These are phyloP conservation scores for Yarrowia bubula DNA, from an alignment of 805 yeast species.

Conservation along the genomic window DNA sequence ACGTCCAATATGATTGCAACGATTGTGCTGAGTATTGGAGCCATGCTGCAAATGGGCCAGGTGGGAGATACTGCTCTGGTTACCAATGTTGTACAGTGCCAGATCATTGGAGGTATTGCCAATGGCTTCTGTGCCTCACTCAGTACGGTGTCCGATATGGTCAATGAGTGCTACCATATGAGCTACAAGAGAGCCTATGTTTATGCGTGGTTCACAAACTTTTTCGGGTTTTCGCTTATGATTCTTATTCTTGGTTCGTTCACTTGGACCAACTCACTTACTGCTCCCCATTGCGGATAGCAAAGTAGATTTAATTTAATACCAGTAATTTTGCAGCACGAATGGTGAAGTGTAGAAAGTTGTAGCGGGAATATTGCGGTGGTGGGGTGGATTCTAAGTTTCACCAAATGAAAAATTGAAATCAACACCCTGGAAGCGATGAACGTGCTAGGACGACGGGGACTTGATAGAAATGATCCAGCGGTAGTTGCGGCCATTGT, in stretches of 20 bases:
- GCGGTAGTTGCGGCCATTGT: too few species aligned
- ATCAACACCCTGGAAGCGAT: too few species aligned
- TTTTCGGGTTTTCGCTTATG: not conserved
- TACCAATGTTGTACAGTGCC: conserved; percentile 5
- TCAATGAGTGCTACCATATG: not conserved
- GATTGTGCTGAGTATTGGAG: not conserved
- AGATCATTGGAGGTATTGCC: conserved; percentile 11
- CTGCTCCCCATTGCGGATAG: not conserved
- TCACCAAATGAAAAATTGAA: too few species aligned
- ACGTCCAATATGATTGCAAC: not conserved
- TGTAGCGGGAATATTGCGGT: too few species aligned
- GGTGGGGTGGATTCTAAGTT: too few species aligned
- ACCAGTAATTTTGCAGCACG: too few species aligned
- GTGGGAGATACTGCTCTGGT: not conserved
- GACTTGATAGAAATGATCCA: too few species aligned
- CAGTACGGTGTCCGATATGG: not conserved
- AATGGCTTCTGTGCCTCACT: not conserved
- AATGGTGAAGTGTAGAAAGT: too few species aligned
- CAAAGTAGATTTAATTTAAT: too few species aligned
- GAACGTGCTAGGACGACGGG: too few species aligned
- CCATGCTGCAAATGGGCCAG: not conserved
- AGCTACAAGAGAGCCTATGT: conserved; percentile 8
- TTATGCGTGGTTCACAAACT: not conserved
- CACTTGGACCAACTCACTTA: not conserved
- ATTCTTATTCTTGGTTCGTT: not conserved